Base-by-base conservation (phyloP, 371 early-diverging fungal species). In the Chytridium lagenaria region DNA sequence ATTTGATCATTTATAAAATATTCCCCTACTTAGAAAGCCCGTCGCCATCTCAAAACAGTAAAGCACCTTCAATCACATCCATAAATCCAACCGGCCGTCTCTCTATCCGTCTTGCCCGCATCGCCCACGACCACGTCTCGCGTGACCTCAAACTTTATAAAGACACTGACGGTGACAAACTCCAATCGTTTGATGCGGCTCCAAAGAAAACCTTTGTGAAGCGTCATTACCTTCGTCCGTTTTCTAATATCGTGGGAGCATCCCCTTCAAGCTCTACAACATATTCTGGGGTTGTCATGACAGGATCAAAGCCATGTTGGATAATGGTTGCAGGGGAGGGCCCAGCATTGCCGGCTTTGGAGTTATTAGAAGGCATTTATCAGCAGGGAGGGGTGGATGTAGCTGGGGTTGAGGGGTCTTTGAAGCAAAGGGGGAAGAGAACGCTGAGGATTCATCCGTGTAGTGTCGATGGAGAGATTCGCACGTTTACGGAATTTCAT, bases 231-330 rank as follows among this genome's bases (percentile, higher is more conserved):
- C 71, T 85, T 12, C 65, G 68, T 7, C 81, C 82, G 30, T 85
- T 83, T 55, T 71, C 81, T 30, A 81, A 81, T 19, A 59, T 65
- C 23, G 61, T 59, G 28, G 72, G 70, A 30, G 37, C 64, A 5
- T 50, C 23, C 10, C 50, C 37, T n/a, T 38, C 28, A 39, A 59
- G 40, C 38, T 69, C 73, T 23, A 33, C 50, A 30, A 31, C 64
- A 44, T 95, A 91, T 77, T 79, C 91, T 2, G 98, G 96, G 52
- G 88, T 97, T 15, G 93, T 97, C 79, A 86, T 96, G n/a, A 80
- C 93, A 1, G 96, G 96, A 28, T 74, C 86, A 12, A 87, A 90
- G 26, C 95, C 97, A 0, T 84, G 89, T 23, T 92, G 95, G 91
- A 80, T 96, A 12, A 87, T 98, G 85, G 83, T 84, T 38, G 89